Conservation (phyloP, 768 basidiomycete genomes). For the Trametes cubensis region DNA sequence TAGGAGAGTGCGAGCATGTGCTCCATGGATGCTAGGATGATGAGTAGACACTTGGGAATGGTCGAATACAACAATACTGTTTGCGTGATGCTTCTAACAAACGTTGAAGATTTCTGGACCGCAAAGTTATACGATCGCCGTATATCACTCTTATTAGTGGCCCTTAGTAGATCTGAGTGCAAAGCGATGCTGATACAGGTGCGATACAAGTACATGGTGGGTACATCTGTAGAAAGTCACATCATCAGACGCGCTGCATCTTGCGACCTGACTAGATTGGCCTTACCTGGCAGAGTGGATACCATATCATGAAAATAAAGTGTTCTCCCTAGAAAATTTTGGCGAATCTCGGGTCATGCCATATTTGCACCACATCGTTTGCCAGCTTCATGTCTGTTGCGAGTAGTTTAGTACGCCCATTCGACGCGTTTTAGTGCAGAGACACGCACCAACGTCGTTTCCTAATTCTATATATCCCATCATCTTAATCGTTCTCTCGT, state of each 20-base stretch:
- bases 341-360: conserved; percentile 28
- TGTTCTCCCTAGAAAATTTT: conserved; percentile 13
- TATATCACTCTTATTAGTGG: no score
- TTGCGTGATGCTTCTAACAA: no score
- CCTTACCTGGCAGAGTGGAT: background rate
- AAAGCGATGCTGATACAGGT: no score
- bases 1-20: background rate
- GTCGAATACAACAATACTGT: no score
- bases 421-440: no score
- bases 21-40: background rate
- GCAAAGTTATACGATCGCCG: no score
- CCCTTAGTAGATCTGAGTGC: no score
- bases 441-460: conserved; percentile 24
- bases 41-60: no score
- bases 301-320: background rate
- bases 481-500: conserved; percentile 28
- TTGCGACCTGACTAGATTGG: no score
- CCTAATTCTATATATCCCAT: conserved; percentile 23
- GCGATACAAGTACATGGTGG: background rate
- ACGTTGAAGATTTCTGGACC: no score
- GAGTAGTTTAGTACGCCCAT: background rate
- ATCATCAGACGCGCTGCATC: no score
- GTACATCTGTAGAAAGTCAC: background rate
- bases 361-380: conserved; percentile 26
- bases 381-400: conserved; percentile 24